These are phyloP conservation scores for Diphasiastrum complanatum DNA, from an alignment of 83 land plant species.

Conservation along the genomic window DNA sequence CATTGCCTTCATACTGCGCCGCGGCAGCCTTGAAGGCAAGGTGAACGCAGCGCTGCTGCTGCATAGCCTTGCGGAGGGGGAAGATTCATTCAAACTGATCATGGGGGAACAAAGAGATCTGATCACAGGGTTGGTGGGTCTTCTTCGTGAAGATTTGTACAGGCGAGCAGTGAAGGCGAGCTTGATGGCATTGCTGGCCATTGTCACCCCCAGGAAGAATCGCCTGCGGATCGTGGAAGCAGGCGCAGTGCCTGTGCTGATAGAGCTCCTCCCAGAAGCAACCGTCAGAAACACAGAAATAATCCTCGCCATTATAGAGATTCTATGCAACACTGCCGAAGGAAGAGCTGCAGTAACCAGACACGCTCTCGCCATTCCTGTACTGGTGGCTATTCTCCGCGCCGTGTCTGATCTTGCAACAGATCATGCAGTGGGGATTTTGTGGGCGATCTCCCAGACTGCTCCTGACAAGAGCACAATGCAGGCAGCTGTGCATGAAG, in stretches of 20 bases:
- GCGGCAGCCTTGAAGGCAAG: conserved; percentile 30
- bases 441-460: conserved; percentile 30
- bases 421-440: conserved; percentile 46
- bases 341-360: conserved; percentile 42
- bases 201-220: conserved; percentile 35
- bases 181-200: conserved; percentile 28
- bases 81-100: conserved; percentile 19
- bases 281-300: conserved; percentile 37
- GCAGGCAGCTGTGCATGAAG: conserved; percentile 44
- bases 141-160: conserved; percentile 26
- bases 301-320: conserved; percentile 32
- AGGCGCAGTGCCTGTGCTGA: conserved; percentile 34
- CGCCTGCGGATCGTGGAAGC: conserved; percentile 38
- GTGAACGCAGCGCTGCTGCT: conserved; percentile 25
- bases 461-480: conserved; percentile 26
- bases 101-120: conserved; percentile 5
- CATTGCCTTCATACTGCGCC: conserved; percentile 16
- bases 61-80: conserved; percentile 14
- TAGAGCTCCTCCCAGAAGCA: conserved; percentile 36
- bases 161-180: conserved; percentile 26
- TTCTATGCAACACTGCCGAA: conserved; percentile 45
- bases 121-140: conserved; percentile 24
- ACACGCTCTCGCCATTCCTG: conserved; percentile 51
- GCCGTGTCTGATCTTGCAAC: conserved; percentile 41
- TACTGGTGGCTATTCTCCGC: conserved; percentile 45